These are phyloP conservation scores for Hericium coralloides DNA, from an alignment of 768 basidiomycete species.

Conservation along the genomic window DNA sequence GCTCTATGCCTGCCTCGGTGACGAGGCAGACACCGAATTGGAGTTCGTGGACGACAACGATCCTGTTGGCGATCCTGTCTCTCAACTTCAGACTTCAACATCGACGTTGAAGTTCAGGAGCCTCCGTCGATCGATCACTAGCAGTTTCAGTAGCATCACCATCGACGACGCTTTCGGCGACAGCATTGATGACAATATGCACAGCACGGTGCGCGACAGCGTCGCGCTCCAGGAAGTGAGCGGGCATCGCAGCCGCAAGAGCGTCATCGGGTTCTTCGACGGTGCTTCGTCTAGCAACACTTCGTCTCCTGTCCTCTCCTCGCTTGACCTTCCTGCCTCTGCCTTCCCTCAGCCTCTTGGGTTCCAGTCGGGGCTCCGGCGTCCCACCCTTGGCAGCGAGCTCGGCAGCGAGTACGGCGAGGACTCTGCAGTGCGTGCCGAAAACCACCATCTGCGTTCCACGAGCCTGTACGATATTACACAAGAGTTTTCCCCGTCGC, in stretches of 20 bases:
- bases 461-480: constrained; percentile 42
- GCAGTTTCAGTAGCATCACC: constrained; percentile 19
- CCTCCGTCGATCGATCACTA: constrained; percentile 31
- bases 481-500: constrained; percentile 16
- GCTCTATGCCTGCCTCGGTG: constrained; percentile 60
- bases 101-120: constrained; percentile 40
- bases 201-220: constrained; percentile 19
- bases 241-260: constrained; percentile 32
- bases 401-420: constrained; percentile 45
- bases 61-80: constrained; percentile 22
- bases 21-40: constrained; percentile 42
- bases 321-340: constrained; percentile 6
- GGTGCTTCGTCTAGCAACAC: constrained; percentile 1
- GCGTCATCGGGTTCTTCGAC: constrained; percentile 59
- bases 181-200: constrained; percentile 18
- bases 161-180: constrained; percentile 10
- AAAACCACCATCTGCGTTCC: constrained; percentile 38
- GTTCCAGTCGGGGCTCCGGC: constrained; percentile 6
- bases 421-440: constrained; percentile 30
- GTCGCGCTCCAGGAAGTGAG: constrained; percentile 1
- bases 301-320: constrained; percentile 8
- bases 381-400: constrained; percentile 44
- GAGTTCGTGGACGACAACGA: constrained; percentile 30
- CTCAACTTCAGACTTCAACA: constrained; percentile 20
- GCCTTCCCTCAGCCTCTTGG: constrained; percentile 1